Evolutionary conservation across 129 eudicot genomes (phyloP).

Genomic region (Artemisia annua): DNA sequence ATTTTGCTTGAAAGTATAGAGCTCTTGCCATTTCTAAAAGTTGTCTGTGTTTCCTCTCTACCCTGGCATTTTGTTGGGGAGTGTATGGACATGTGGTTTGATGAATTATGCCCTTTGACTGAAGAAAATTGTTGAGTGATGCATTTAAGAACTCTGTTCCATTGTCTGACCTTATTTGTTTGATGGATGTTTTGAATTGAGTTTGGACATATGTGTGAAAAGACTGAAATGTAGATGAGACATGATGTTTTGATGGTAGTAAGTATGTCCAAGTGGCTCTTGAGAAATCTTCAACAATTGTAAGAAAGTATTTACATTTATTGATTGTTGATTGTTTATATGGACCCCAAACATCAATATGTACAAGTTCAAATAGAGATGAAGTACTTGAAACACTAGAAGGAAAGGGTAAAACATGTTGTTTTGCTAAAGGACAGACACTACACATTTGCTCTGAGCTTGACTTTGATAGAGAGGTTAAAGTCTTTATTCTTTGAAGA

Average conservation of each 20-base stretch:
- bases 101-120: not conserved
- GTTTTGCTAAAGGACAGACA: not conserved
- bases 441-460: not conserved
- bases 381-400: not conserved
- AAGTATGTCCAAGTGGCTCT: not conserved
- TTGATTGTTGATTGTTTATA: not conserved
- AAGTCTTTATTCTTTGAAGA: not conserved
- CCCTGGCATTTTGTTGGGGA: not conserved
- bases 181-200: not conserved
- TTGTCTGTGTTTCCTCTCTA: not conserved
- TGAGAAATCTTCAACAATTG: not conserved
- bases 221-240: not conserved
- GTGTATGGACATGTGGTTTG: not conserved
- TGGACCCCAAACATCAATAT: not conserved
- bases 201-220: not conserved
- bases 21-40: not conserved
- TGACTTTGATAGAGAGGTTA: not conserved
- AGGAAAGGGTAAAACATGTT: not conserved
- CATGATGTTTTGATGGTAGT: not conserved
- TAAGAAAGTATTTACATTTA: not conserved
- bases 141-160: not conserved
- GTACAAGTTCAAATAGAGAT: not conserved
- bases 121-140: not conserved
- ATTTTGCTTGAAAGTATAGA: not conserved
- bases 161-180: not conserved